Evolutionary conservation across 305 asterid species (phyloP), one percentile per base, ranked within the genome.

Genomic region (Withania somnifera): DNA sequence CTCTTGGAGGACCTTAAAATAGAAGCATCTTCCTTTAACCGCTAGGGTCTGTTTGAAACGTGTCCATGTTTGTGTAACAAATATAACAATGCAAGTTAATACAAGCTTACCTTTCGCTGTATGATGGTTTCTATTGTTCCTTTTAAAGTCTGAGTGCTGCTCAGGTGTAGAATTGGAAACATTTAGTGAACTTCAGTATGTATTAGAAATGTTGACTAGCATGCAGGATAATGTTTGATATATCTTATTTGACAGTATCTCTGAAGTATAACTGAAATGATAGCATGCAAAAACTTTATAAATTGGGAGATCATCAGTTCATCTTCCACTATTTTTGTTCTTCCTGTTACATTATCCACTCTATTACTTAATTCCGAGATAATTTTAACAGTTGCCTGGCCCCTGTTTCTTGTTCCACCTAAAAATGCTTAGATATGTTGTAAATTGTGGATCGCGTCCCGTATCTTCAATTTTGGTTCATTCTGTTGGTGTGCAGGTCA

Each of bases 401-500:
- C 34, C 32, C 76, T 54, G 20, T 79, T 38, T 79, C 75, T 40
- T 28, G 82, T 30, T 38, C 56, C 42, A 34, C 22, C 40, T 57
- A 17, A 45, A 79, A 40, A 36, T 42, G 26, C 67, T 58, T 4
- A 22, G 58, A 15, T 75, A 10, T 50, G 47, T 50, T 14, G 3
- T 58, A 60, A 79, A 58, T 30, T 58, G 80, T 38, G 19, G 47
- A 50, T 28, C 80, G 8, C 13, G 42, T 28, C 9, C 17, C 28
- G 40, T 28, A 75, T 75, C 80, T 28, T 75, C 17, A 75, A 24
- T 42, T 81, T 38, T 28, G 34, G 52, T 45, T 57, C 54, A 67
- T 64, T 24, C 8, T 50, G 15, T 69, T 34, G 24, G 3, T 66
- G 2, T 67, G 92, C 93, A 96, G 99, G 86, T 93, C 99, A 22